These are phyloP conservation scores for Dactylis glomerata DNA, from an alignment of 176 grass and related monocot species.

Conservation along the genomic window DNA sequence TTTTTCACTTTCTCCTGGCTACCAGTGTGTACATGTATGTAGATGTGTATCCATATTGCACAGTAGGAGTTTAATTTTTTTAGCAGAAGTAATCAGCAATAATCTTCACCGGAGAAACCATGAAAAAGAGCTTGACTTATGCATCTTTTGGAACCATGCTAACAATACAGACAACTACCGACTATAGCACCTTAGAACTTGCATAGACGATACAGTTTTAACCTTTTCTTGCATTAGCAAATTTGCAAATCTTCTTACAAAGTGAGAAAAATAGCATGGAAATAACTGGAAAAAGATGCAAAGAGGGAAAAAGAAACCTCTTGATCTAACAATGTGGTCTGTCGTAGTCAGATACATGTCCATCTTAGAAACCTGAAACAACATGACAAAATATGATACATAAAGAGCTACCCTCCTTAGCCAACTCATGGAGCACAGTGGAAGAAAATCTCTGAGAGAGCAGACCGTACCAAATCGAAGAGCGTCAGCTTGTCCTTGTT, in stretches of 20 bases:
- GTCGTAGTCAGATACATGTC: constrained; percentile 85
- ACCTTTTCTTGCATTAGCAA: background rate
- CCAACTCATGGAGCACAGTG: background rate
- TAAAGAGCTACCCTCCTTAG: background rate
- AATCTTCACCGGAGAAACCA: constrained; percentile 21
- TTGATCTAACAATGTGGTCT: constrained; percentile 73
- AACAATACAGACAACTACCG: background rate
- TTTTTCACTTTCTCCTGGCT: background rate
- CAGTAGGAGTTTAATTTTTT: background rate
- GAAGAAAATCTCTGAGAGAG: background rate
- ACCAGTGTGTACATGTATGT: background rate
- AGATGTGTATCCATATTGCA: background rate
- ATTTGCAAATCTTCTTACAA: background rate
- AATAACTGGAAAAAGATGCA: background rate
- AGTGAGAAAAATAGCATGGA: constrained; percentile 5
- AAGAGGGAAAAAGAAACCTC: constrained; percentile 45
- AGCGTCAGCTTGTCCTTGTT: constrained; percentile 66
- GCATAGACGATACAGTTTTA: background rate
- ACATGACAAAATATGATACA: constrained; percentile 26
- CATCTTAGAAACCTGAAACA: constrained; percentile 84
- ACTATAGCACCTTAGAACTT: constrained; percentile 2
- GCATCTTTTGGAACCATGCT: background rate
- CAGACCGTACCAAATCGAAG: constrained; percentile 60
- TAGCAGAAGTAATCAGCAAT: background rate
- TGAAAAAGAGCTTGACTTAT: background rate